phyloP scores from a whole-genome alignment of 2,329 filamentous ascomycete genomes.

The Ophiostoma triangulosporum region DNA sequence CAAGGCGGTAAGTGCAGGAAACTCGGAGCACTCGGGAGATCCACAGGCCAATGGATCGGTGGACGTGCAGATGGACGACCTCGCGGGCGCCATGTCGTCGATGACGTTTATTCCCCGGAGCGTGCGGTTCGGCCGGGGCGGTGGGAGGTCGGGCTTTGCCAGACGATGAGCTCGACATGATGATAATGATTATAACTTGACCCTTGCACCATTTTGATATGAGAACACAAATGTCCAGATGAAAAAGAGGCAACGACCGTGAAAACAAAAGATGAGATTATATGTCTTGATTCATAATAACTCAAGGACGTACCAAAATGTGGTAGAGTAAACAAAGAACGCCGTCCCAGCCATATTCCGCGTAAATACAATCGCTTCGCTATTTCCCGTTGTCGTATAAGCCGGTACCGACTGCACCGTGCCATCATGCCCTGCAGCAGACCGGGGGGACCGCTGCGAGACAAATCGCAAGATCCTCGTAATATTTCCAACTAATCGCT shows the following conservation, averaged over 20 bases:
- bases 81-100: conserved; percentile 56
- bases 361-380: background rate
- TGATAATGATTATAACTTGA: background rate
- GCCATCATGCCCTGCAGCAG: too few species aligned
- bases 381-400: background rate
- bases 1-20: background rate
- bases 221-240: too few species aligned
- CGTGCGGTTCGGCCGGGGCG: conserved; percentile 47
- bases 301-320: background rate
- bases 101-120: conserved; percentile 57
- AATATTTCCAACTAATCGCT: conserved; percentile 2
- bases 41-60: background rate
- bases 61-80: conserved; percentile 37
- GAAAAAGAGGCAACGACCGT: too few species aligned
- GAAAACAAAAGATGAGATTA: too few species aligned
- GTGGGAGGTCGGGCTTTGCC: conserved; percentile 38
- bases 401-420: too few species aligned
- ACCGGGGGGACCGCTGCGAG: too few species aligned
- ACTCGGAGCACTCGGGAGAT: background rate
- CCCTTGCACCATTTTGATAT: background rate
- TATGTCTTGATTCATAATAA: too few species aligned
- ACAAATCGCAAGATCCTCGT: too few species aligned
- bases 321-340: background rate
- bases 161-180: conserved; percentile 18
- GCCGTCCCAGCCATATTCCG: background rate